A percentile compares a stretch with the other conserved stretches of the same genome.
These are phyloP conservation scores for Trichoderma harzianum DNA, from an alignment of 2,329 filamentous ascomycete species.

Conservation along the genomic window DNA sequence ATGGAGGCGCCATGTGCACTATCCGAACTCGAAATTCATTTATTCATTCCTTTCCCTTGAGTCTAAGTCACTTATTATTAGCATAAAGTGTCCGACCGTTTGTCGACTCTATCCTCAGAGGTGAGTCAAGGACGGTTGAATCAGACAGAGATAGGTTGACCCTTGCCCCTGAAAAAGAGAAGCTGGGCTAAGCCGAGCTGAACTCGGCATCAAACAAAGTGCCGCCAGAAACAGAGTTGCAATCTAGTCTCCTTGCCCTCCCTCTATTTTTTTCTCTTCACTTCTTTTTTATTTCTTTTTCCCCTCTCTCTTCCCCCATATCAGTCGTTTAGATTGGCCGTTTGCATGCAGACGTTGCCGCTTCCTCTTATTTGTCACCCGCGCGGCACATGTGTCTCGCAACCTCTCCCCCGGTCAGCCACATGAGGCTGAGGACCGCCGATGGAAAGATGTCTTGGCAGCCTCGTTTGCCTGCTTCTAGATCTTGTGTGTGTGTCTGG, in stretches of 20 bases:
- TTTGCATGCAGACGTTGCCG: neutral
- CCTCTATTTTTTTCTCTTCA: neutral
- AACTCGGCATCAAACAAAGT: neutral
- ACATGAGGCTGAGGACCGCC: slow-evolving; percentile 1
- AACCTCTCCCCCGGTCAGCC: neutral
- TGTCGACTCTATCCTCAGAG: neutral
- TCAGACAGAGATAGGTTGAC: neutral
- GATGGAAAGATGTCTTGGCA: neutral
- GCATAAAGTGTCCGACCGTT: neutral
- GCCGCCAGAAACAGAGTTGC: neutral
- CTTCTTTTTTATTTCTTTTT: neutral
- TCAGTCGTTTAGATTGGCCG: neutral
- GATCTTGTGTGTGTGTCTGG: neutral
- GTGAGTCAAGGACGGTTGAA: neutral
- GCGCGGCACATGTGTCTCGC: neutral
- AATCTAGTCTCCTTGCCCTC: neutral
- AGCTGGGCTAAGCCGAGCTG: neutral
- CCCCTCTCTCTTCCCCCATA: too few species aligned
- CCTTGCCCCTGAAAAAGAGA: neutral
- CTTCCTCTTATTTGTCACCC: neutral
- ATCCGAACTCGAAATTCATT: neutral
- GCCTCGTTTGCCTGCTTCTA: neutral
- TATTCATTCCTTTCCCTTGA: neutral
- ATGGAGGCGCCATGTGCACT: neutral
- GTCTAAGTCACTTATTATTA: neutral